Conservation (phyloP, 192 early-diverging fungal species). For the Mortierella hygrophila region DNA sequence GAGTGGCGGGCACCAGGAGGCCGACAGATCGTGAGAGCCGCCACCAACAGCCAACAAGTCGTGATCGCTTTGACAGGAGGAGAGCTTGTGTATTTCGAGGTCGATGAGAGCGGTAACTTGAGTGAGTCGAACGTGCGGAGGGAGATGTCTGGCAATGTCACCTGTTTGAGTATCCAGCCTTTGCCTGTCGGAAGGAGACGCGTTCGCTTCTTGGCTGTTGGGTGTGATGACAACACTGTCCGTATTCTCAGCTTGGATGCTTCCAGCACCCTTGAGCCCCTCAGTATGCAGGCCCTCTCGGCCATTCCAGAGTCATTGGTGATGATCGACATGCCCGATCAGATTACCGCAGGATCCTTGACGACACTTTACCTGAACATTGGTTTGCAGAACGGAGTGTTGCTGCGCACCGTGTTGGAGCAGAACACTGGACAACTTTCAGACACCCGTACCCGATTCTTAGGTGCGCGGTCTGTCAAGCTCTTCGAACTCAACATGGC, state of each 20-base stretch:
- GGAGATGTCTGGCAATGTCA: slow-evolving; percentile 77
- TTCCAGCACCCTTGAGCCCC: slow-evolving; percentile 78
- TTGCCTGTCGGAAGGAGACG: slow-evolving; percentile 82
- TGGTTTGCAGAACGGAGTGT: slow-evolving; percentile 91
- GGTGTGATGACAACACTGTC: slow-evolving; percentile 93
- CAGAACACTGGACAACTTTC: slow-evolving; percentile 83
- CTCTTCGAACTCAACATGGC: slow-evolving; percentile 79
- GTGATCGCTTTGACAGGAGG: slow-evolving; percentile 86
- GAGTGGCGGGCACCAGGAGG: slow-evolving; percentile 93
- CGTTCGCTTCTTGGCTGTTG: slow-evolving; percentile 88
- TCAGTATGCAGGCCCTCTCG: slow-evolving; percentile 81
- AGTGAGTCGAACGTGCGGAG: slow-evolving; percentile 90
- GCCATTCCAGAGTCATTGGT: slow-evolving; percentile 79
- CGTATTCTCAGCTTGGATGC: slow-evolving; percentile 89
- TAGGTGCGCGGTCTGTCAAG: slow-evolving; percentile 88
- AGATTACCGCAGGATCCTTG: slow-evolving; percentile 66
- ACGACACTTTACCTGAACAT: slow-evolving; percentile 85
- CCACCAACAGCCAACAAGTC: slow-evolving; percentile 87
- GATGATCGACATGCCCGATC: slow-evolving; percentile 86
- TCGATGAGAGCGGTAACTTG: slow-evolving; percentile 83
- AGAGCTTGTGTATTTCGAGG: slow-evolving; percentile 94
- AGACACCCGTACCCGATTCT: slow-evolving; percentile 85
- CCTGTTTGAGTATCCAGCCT: slow-evolving; percentile 82
- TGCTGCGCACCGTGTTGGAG: slow-evolving; percentile 90
- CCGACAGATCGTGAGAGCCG: slow-evolving; percentile 79